Base-by-base conservation (phyloP, 2,329 filamentous ascomycete species). In the Xylaria sp. region DNA sequence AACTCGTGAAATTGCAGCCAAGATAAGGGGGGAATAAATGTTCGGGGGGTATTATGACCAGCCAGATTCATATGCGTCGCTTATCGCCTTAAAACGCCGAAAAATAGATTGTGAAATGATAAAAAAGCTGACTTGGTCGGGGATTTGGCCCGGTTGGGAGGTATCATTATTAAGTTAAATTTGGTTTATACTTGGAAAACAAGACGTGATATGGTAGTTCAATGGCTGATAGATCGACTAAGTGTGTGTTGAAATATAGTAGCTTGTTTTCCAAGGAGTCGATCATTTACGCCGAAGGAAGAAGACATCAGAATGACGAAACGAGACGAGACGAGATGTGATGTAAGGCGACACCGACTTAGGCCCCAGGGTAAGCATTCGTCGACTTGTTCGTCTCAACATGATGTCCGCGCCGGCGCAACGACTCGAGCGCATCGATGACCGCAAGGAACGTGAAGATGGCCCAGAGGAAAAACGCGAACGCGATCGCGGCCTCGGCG, bases 381-480 rank as follows among this genome's bases (percentile, higher is more conserved):
- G 77, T 74, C 51, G 71, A 72, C 57, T 70, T 56, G 6, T 65
- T 52, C 6, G 69, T 65, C 54, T 72, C 70, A 20, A 73, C 72
- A 57, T 74, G 74, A 73, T 80, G 79, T 46, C 80, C 80, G 54
- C 83, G 82, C 59, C 80, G 81, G 52, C 82, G 80, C 74, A 84
- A 77, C 41, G 80, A 79, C 64, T 82, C 80, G 48, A 87, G 73
- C 3, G 79, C 80, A 69, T 87, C 86, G 63, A 88, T 75, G 46
- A 83, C 80, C 39, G 83, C 79, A 7, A 88, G 79, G 57, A 80
- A 82, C 7, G 80, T 81, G 74, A 87, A 86, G 66, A 86, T 79
- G 55, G 79, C 82, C 86, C 86, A 92, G 62, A 88, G 83, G 76
- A 92, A 88, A 74, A 90, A 92, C 6, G 85, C 89, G 74, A 93